These are phyloP conservation scores for Fusarium sulawesiense DNA, from an alignment of 2,329 filamentous ascomycete species.

Conservation along the genomic window DNA sequence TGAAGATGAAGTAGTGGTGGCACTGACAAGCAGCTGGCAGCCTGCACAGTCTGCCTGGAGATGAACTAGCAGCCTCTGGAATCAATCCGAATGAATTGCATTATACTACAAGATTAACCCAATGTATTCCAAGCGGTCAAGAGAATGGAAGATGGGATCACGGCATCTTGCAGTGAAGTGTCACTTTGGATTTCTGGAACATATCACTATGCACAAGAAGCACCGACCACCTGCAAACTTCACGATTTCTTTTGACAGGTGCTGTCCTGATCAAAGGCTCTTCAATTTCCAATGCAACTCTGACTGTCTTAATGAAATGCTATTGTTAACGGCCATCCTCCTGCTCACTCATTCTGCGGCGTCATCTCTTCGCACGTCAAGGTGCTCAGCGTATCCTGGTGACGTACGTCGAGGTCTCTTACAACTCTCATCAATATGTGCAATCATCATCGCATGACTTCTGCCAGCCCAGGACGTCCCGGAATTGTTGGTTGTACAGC, in stretches of 20 bases:
- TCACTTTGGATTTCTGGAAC: conserved; percentile 10
- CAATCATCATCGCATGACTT: conserved; percentile 56
- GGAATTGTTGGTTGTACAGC: conserved; percentile 65
- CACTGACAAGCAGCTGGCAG: conserved; percentile 23
- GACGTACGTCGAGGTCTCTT: no score
- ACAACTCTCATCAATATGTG: conserved; percentile 49
- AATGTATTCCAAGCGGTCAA: background rate
- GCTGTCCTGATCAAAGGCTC: background rate
- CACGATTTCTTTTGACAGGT: background rate
- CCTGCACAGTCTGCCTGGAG: background rate
- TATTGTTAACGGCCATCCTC: background rate
- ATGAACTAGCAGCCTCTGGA: background rate
- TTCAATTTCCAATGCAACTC: no score
- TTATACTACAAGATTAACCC: background rate
- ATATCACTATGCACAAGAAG: background rate
- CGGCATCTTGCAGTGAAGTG: conserved; percentile 1
- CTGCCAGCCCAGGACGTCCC: conserved; percentile 58
- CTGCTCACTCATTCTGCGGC: background rate
- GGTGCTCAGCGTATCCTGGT: no score
- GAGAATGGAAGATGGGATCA: background rate
- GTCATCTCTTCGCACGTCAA: background rate
- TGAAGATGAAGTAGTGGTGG: background rate
- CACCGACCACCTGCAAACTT: no score
- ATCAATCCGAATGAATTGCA: background rate
- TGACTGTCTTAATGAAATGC: no score